These are phyloP conservation scores for Arbutus unedo DNA, from an alignment of 148 eudicot genomes.

Conservation along the genomic window DNA sequence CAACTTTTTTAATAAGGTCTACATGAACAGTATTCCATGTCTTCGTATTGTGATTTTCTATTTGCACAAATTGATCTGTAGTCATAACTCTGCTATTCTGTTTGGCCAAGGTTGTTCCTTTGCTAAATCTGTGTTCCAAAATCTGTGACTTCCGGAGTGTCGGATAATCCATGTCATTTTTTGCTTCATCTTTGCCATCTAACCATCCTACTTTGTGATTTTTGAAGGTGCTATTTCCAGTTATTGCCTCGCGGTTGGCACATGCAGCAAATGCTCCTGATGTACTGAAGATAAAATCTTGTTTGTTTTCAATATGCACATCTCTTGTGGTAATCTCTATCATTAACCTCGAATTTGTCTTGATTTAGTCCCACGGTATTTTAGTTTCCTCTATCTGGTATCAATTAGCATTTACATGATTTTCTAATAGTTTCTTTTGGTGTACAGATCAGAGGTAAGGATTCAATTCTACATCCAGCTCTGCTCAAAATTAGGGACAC, in stretches of 20 bases:
- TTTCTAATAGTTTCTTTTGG: neutral
- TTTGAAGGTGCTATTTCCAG: conserved; percentile 61
- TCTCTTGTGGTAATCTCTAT: conserved; percentile 57
- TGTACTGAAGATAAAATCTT: conserved; percentile 57
- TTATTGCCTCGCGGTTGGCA: conserved; percentile 49
- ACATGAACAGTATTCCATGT: neutral
- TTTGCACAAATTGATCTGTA: neutral
- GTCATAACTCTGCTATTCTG: neutral
- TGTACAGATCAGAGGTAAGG: conserved; percentile 54
- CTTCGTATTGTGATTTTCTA: neutral
- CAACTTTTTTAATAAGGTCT: neutral
- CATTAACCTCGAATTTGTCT: neutral
- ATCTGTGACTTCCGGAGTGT: neutral
- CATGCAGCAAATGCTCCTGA: conserved; percentile 42
- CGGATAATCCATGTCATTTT: neutral
- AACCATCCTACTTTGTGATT: conserved; percentile 8
- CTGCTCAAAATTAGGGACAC: conserved; percentile 34
- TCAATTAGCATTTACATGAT: neutral
- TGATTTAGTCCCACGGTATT: neutral
- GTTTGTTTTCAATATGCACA: conserved; percentile 70
- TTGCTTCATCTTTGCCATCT: neutral
- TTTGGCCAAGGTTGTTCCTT: neutral
- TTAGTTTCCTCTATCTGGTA: neutral
- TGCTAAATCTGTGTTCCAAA: neutral
- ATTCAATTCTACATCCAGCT: conserved; percentile 44